Conservation (phyloP, 2,329 filamentous ascomycete genomes). For the Incumbomyces delicatus region DNA sequence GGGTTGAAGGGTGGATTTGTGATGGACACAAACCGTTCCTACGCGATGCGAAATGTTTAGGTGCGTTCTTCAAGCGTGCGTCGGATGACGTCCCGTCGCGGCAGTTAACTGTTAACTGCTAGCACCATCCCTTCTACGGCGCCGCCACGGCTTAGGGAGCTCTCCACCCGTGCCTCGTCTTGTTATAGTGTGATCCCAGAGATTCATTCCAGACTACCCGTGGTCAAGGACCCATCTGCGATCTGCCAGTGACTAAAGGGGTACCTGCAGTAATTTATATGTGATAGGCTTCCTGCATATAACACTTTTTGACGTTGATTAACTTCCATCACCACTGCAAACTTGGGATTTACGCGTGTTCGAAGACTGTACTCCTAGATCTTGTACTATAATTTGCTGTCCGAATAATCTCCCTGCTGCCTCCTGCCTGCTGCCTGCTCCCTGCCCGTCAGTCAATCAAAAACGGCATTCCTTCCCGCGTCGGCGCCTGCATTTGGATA, state of each 20-base stretch:
- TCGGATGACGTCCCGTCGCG: constrained; percentile 6
- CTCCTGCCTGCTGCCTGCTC: too few species aligned
- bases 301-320: constrained; percentile 3
- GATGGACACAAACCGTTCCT: neutral
- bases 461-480: constrained; percentile 1
- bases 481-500: constrained; percentile 8
- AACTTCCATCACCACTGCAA: neutral
- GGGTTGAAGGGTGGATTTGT: neutral
- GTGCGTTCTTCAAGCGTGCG: neutral
- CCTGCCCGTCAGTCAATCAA: constrained; percentile 6
- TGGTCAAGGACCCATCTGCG: neutral
- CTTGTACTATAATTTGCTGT: neutral
- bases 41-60: neutral
- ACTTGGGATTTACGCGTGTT: neutral
- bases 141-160: too few species aligned
- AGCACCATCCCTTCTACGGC: constrained; percentile 4
- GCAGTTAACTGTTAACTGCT: constrained; percentile 1
- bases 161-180: constrained; percentile 3
- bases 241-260: constrained; percentile 6
- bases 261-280: constrained; percentile 8
- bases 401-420: constrained; percentile 4
- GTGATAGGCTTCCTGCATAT: neutral
- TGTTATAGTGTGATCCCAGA: constrained; percentile 1
- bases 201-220: neutral
- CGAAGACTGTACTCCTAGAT: constrained; percentile 1